These are phyloP conservation scores for Trypanosoma platydactyli DNA, from an alignment of 208 protist genomes.

Conservation along the genomic window DNA sequence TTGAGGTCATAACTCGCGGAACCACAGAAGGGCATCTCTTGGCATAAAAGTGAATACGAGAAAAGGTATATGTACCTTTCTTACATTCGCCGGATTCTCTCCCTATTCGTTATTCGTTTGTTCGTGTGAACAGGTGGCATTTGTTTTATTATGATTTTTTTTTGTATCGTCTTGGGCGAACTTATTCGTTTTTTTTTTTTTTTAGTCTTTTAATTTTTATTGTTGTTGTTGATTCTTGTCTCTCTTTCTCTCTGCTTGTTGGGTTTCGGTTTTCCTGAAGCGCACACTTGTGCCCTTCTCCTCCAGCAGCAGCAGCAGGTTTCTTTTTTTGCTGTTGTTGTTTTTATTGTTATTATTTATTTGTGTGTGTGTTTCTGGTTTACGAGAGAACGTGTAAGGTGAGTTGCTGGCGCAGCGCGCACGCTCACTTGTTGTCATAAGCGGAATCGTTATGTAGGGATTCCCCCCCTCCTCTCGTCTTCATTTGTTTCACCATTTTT, in stretches of 20 bases:
- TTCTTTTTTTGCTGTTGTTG: constrained; percentile 1
- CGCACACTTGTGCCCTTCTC: too few relatives aligned
- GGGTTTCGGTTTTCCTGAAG: too few relatives aligned
- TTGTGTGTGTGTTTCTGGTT: background rate
- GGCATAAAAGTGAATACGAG: too few relatives aligned
- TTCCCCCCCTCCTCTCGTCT: too few relatives aligned
- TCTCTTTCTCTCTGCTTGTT: background rate
- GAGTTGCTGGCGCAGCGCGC: background rate
- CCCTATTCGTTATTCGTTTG: background rate
- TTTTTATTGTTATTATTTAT: constrained; percentile 9
- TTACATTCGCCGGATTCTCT: too few relatives aligned
- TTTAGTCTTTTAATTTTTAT: too few relatives aligned
- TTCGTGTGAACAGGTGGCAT: background rate
- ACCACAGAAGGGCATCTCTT: too few relatives aligned
- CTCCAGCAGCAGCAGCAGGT: too few relatives aligned
- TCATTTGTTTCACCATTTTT: too few relatives aligned
- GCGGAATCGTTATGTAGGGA: too few relatives aligned
- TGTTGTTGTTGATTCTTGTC: constrained; percentile 11
- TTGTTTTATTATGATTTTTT: constrained; percentile 18
- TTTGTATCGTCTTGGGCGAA: too few relatives aligned
- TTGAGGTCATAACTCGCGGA: background rate
- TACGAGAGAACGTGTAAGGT: background rate
- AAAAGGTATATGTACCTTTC: too few relatives aligned
- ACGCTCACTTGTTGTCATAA: background rate
- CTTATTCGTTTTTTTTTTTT: constrained; percentile 10